Evolutionary conservation across 257 asterid species (phyloP).

Genomic region (Solanum appendiculatum): DNA sequence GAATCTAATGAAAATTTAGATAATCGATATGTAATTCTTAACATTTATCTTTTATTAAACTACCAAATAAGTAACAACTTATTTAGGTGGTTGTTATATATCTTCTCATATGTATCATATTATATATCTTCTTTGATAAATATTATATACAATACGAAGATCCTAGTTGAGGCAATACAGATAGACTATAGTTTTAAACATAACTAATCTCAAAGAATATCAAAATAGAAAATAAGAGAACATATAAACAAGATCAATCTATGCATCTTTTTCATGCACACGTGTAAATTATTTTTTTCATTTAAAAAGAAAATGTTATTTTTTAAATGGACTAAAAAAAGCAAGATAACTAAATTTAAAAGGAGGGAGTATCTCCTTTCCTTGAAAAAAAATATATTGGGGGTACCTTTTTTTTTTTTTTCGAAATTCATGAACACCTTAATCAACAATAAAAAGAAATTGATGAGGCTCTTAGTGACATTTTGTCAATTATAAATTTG

Average conservation of each 20-base stretch:
- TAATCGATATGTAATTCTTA: neutral
- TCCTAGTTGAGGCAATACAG: neutral
- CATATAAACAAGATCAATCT: neutral
- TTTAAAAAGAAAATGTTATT: no score
- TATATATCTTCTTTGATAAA: neutral
- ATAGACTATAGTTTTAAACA: neutral
- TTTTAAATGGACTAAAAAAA: no score
- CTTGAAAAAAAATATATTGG: neutral
- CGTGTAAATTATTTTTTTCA: neutral
- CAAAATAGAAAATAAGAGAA: neutral
- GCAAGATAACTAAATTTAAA: no score
- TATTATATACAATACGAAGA: neutral
- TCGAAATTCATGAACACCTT: neutral
- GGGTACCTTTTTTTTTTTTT: neutral
- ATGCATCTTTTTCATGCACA: neutral
- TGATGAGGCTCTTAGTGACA: neutral
- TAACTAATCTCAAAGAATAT: neutral
- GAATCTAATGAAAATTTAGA: neutral
- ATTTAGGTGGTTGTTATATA: neutral
- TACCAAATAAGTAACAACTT: neutral
- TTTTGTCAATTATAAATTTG: neutral
- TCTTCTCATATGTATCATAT: neutral
- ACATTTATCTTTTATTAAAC: neutral
- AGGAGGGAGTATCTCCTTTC: neutral
- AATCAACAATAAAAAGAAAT: neutral